phyloP scores from a whole-genome alignment of 169 alveolate species.

The Blepharisma undulans region DNA sequence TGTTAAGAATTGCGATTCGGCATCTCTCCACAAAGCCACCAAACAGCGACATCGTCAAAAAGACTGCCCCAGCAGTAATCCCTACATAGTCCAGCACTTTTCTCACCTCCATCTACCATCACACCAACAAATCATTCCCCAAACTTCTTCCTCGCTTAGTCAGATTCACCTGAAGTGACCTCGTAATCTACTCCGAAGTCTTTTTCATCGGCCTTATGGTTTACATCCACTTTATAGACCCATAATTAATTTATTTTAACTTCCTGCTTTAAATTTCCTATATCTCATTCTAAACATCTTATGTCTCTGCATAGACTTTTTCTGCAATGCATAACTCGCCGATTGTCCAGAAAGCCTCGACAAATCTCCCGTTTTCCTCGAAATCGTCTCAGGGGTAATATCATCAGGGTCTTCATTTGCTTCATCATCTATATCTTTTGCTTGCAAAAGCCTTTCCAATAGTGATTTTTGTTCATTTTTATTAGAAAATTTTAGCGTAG shows the following conservation, averaged over 20 bases:
- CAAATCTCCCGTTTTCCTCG: background rate
- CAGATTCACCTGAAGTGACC: conserved; percentile 11
- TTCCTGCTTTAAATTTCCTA: background rate
- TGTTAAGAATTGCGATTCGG: background rate
- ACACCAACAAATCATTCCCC: conserved; percentile 5
- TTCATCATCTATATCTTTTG: conserved; percentile 24
- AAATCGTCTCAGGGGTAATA: conserved; percentile 5
- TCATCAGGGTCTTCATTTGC: background rate
- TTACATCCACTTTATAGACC: conserved; percentile 32
- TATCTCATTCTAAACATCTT: background rate
- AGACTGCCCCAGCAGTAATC: background rate
- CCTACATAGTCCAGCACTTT: background rate
- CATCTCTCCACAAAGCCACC: background rate
- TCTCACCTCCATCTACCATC: background rate
- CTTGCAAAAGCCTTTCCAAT: conserved; percentile 4
- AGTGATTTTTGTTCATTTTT: background rate
- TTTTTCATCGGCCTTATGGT: conserved; percentile 36
- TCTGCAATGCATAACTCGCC: background rate
- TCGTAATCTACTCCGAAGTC: conserved; percentile 28
- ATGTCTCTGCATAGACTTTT: background rate
- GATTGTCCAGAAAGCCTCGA: background rate
- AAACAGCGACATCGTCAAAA: background rate
- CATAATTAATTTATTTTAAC: background rate
- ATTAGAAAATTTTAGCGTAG: background rate
- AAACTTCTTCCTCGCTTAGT: conserved; percentile 16